Conservation (phyloP, 129 eudicot genomes). For the Scalesia atractyloides region DNA sequence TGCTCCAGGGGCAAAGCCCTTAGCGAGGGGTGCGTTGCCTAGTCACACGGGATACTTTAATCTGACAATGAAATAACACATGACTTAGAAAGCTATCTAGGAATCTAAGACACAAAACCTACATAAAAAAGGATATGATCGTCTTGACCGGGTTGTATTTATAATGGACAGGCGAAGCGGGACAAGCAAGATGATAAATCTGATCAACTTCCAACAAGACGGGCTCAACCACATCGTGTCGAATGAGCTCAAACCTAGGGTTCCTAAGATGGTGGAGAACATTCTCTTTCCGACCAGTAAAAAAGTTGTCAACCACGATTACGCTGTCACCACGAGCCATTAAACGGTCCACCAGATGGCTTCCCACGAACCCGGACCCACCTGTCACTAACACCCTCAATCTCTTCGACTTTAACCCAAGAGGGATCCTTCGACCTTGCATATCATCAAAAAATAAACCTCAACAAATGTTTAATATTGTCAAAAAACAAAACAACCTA, state of each 20-base stretch:
- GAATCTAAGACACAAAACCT: no score
- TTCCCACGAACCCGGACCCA: slow-evolving; percentile 89
- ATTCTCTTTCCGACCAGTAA: slow-evolving; percentile 78
- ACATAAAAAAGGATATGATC: slow-evolving; percentile 64
- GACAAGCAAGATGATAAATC: slow-evolving; percentile 89
- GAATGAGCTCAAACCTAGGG: slow-evolving; percentile 74
- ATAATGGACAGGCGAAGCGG: slow-evolving; percentile 91
- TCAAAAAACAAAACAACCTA: neutral
- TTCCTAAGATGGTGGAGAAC: slow-evolving; percentile 57
- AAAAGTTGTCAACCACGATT: slow-evolving; percentile 77
- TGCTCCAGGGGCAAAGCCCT: no score
- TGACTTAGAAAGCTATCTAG: no score
- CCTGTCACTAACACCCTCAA: slow-evolving; percentile 78
- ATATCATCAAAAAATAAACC: neutral
- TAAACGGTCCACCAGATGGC: slow-evolving; percentile 79
- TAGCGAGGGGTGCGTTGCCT: no score
- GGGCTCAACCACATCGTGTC: slow-evolving; percentile 91
- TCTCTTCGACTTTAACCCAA: slow-evolving; percentile 57
- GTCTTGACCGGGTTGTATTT: slow-evolving; percentile 89
- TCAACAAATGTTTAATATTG: neutral
- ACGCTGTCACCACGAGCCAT: slow-evolving; percentile 80
- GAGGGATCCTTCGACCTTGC: slow-evolving; percentile 58
- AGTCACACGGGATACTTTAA: no score
- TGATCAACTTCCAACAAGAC: slow-evolving; percentile 84
- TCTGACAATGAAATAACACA: no score